A percentile compares a stretch with the other conserved stretches of the same genome.
phyloP scores from a whole-genome alignment of 2,329 filamentous ascomycete species.

The Penicillium rolfsii region DNA sequence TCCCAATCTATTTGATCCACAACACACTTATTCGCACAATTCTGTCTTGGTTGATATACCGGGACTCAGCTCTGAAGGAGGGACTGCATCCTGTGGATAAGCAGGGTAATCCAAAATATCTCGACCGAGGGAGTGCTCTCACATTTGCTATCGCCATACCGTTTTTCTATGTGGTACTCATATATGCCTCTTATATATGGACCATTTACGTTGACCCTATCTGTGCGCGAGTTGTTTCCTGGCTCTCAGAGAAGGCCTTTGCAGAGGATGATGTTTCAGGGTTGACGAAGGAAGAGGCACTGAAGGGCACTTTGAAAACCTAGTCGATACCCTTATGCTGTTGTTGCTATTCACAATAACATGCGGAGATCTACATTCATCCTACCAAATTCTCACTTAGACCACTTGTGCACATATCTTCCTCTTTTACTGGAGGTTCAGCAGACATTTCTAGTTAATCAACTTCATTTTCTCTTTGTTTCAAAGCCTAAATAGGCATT shows the following conservation, averaged over 20 bases:
- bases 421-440: not conserved
- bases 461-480: not conserved
- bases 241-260: conserved; percentile 8
- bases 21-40: conserved; percentile 33
- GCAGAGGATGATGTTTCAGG: not conserved
- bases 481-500: not conserved
- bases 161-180: conserved; percentile 6
- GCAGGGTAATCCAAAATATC: not conserved
- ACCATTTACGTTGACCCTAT: conserved; percentile 10
- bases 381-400: no score
- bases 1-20: conserved; percentile 36
- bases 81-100: conserved; percentile 9
- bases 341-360: no score
- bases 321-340: not conserved
- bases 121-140: not conserved
- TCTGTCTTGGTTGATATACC: conserved; percentile 31
- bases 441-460: not conserved
- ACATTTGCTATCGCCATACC: conserved; percentile 1
- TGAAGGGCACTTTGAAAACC: not conserved
- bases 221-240: conserved; percentile 2
- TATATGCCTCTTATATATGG: conserved; percentile 10
- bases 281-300: not conserved
- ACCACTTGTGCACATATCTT: not conserved
- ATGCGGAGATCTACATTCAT: no score
- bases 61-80: conserved; percentile 8